phyloP scores from a whole-genome alignment of 2,329 filamentous ascomycete species.

The Huntiella moniliformis region DNA sequence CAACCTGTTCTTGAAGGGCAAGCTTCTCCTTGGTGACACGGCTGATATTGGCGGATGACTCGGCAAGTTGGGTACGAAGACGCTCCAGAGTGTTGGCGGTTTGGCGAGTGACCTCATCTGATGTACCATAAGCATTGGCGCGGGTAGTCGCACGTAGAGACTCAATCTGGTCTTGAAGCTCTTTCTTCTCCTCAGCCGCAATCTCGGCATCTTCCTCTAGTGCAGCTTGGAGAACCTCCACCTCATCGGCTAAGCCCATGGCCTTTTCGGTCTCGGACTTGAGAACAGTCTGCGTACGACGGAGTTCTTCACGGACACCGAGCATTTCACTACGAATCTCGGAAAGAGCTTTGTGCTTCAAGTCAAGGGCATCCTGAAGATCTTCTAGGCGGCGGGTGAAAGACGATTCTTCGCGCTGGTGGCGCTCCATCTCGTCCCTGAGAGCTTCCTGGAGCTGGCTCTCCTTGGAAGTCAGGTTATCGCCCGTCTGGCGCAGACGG shows the following conservation, averaged over 20 bases:
- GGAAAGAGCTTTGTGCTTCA: slow-evolving; percentile 45
- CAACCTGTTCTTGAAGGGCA: slow-evolving; percentile 42
- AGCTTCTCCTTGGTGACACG: slow-evolving; percentile 42
- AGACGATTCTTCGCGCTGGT: slow-evolving; percentile 50
- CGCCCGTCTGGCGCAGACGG: slow-evolving; percentile 47
- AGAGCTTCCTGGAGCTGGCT: slow-evolving; percentile 47
- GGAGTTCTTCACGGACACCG: slow-evolving; percentile 47
- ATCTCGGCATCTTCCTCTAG: slow-evolving; percentile 47
- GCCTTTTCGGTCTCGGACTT: slow-evolving; percentile 44
- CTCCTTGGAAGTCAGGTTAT: slow-evolving; percentile 48
- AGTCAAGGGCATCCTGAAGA: slow-evolving; percentile 50
- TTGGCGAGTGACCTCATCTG: slow-evolving; percentile 12
- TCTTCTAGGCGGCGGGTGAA: slow-evolving; percentile 57
- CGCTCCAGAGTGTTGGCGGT: slow-evolving; percentile 21
- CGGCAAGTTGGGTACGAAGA: slow-evolving; percentile 37
- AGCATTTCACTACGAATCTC: slow-evolving; percentile 48
- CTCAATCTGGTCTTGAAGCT: slow-evolving; percentile 16
- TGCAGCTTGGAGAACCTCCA: slow-evolving; percentile 51
- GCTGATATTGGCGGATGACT: slow-evolving; percentile 37
- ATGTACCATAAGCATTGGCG: slow-evolving; percentile 14
- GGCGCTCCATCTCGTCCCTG: slow-evolving; percentile 51
- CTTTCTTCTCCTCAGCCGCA: slow-evolving; percentile 20
- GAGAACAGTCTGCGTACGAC: slow-evolving; percentile 46
- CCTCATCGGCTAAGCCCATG: slow-evolving; percentile 52
- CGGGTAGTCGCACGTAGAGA: slow-evolving; percentile 13